Evolutionary conservation across 192 early-diverging fungal genomes (phyloP).

Genomic region (Helicostylum pulchrum): DNA sequence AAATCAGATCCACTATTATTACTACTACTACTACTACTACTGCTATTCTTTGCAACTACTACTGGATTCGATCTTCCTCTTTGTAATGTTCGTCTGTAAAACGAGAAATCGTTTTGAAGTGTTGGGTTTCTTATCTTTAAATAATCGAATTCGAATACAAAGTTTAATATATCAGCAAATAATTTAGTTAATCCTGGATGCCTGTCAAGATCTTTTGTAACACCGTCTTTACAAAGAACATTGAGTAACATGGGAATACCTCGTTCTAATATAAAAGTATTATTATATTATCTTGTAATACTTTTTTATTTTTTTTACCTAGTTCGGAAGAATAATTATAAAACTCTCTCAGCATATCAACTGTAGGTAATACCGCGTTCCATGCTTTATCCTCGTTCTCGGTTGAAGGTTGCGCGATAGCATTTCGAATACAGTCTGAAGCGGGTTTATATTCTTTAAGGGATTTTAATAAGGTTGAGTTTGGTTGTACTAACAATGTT

Average conservation of each 20-base stretch:
- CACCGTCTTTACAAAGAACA: slow-evolving; percentile 59
- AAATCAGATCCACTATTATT: slow-evolving; percentile 35
- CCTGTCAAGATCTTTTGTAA: slow-evolving; percentile 53
- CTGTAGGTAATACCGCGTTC: slow-evolving; percentile 76
- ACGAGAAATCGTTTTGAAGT: slow-evolving; percentile 95
- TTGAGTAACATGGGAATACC: slow-evolving; percentile 59
- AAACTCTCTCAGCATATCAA: slow-evolving; percentile 69
- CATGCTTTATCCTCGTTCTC: slow-evolving; percentile 86
- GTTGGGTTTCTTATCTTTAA: slow-evolving; percentile 47
- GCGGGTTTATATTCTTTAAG: slow-evolving; percentile 62
- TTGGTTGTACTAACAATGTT: slow-evolving; percentile 46
- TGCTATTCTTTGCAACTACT: too few species aligned
- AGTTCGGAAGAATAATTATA: slow-evolving; percentile 74
- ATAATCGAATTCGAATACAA: slow-evolving; percentile 88
- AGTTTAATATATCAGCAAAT: slow-evolving; percentile 77
- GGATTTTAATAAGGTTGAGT: slow-evolving; percentile 45
- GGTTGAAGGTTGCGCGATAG: slow-evolving; percentile 74
- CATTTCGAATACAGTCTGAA: slow-evolving; percentile 70
- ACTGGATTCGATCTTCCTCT: slow-evolving; percentile 47
- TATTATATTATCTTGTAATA: neutral
- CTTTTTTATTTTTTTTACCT: slow-evolving; percentile 42
- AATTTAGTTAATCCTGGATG: slow-evolving; percentile 76
- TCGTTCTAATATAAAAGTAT: slow-evolving; percentile 37
- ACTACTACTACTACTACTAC: too few species aligned
- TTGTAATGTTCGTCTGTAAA: slow-evolving; percentile 84